Evolutionary conservation across 139 green algal genomes (phyloP).

Genomic region (Astrephomene gubernaculifera): DNA sequence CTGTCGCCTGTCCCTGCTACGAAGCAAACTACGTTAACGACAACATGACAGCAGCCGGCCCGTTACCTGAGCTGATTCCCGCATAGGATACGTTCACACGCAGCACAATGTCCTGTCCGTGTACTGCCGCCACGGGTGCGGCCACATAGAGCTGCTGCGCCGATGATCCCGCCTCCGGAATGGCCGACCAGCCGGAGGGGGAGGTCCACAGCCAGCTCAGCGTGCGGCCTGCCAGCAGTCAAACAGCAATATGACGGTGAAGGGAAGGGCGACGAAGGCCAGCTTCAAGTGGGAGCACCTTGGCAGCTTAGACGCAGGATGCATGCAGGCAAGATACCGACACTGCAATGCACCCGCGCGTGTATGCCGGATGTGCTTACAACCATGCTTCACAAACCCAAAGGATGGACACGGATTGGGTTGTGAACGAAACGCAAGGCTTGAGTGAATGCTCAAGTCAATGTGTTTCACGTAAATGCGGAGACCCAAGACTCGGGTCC

Average conservation of each 20-base stretch:
- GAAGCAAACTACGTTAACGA: background rate
- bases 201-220: conserved; percentile 28
- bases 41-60: background rate
- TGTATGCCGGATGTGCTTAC: background rate
- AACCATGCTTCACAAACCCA: too few species aligned
- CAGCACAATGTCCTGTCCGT: conserved; percentile 13
- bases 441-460: too few species aligned
- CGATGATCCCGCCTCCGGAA: background rate
- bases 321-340: too few species aligned
- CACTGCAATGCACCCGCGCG: too few species aligned
- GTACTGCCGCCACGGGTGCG: background rate
- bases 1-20: background rate
- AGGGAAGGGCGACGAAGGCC: background rate
- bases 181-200: background rate
- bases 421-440: too few species aligned
- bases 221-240: background rate
- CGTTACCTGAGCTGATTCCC: background rate
- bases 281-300: background rate
- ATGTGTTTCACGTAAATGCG: too few species aligned
- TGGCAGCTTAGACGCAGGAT: background rate
- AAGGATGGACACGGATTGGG: too few species aligned
- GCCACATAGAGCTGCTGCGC: background rate
- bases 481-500: too few species aligned
- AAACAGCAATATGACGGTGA: background rate
- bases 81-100: background rate